Conservation (phyloP, 2,329 filamentous ascomycete genomes). For the Emmonsiellopsis sp. region DNA sequence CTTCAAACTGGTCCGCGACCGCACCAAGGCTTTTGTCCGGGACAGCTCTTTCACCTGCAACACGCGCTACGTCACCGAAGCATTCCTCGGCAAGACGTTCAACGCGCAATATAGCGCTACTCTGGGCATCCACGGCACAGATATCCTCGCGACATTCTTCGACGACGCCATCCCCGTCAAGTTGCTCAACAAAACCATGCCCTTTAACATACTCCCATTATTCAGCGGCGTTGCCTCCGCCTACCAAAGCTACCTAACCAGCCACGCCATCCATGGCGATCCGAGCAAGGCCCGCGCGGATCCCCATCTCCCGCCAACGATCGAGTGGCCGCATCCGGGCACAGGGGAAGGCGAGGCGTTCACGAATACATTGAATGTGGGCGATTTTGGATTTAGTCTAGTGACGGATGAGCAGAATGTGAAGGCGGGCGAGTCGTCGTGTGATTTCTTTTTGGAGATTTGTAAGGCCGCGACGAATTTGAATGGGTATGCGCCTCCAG, state of each 20-base stretch:
- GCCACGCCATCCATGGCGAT: constrained; percentile 32
- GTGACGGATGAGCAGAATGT: background rate
- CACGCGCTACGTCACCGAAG: constrained; percentile 28
- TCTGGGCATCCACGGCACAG: constrained; percentile 33
- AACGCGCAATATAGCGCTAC: constrained; percentile 35
- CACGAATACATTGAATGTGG: constrained; percentile 17
- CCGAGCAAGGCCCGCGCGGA: constrained; percentile 25
- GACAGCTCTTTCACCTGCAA: constrained; percentile 26
- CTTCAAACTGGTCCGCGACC: constrained; percentile 17
- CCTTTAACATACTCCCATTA: constrained; percentile 19
- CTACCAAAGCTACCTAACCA: constrained; percentile 35
- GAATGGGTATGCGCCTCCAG: background rate
- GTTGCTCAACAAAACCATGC: constrained; percentile 12
- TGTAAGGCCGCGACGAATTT: background rate
- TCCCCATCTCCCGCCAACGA: constrained; percentile 25
- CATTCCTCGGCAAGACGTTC: constrained; percentile 27
- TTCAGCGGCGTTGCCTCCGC: constrained; percentile 26
- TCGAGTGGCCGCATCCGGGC: constrained; percentile 26
- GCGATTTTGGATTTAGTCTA: background rate
- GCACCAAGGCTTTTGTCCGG: constrained; percentile 22
- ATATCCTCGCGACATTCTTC: constrained; percentile 36
- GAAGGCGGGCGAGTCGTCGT: background rate
- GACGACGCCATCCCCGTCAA: constrained; percentile 20
- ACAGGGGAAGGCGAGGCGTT: constrained; percentile 18
- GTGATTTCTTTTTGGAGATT: background rate